Percentiles rank a stretch among this genome's conserved stretches.
phyloP scores from a whole-genome alignment of 805 yeast species.

The Lachancea sp. region DNA sequence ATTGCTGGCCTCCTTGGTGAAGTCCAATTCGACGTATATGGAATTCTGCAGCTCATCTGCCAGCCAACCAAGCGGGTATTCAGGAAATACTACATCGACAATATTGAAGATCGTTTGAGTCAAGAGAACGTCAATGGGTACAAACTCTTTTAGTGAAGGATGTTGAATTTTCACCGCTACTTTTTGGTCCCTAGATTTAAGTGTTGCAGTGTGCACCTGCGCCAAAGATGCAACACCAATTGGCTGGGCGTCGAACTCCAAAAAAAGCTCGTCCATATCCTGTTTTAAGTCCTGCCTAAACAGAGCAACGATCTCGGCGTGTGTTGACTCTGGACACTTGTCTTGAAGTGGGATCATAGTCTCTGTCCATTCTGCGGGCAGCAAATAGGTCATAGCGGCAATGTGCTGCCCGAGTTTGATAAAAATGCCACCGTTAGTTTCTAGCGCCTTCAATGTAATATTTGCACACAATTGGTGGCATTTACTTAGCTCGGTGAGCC shows the following conservation, averaged over 20 bases:
- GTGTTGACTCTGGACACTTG: slow-evolving; percentile 73
- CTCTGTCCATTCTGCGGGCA: slow-evolving; percentile 92
- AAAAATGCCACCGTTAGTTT: slow-evolving; percentile 83
- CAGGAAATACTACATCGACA: slow-evolving; percentile 79
- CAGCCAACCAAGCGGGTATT: slow-evolving; percentile 91
- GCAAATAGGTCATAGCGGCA: slow-evolving; percentile 81
- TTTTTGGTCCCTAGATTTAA: slow-evolving; percentile 49
- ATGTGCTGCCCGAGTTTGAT: slow-evolving; percentile 94
- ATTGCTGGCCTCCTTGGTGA: slow-evolving; percentile 78
- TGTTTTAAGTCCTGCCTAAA: slow-evolving; percentile 61
- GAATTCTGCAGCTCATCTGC: slow-evolving; percentile 86
- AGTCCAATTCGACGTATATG: slow-evolving; percentile 86
- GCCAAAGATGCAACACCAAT: slow-evolving; percentile 96
- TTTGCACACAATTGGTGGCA: slow-evolving; percentile 75
- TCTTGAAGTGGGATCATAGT: slow-evolving; percentile 93
- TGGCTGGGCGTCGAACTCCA: slow-evolving; percentile 62
- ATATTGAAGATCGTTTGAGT: slow-evolving; percentile 69
- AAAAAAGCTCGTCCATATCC: slow-evolving; percentile 55
- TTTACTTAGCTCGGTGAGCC: slow-evolving; percentile 45
- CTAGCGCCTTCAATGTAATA: slow-evolving; percentile 72
- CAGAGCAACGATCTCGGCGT: slow-evolving; percentile 63
- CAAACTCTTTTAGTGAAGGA: slow-evolving; percentile 78
- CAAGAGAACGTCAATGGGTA: slow-evolving; percentile 80
- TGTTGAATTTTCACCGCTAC: slow-evolving; percentile 96
- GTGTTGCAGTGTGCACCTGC: slow-evolving; percentile 79